phyloP scores from a whole-genome alignment of 345 rosid genomes.

The Populus ilicifolia region DNA sequence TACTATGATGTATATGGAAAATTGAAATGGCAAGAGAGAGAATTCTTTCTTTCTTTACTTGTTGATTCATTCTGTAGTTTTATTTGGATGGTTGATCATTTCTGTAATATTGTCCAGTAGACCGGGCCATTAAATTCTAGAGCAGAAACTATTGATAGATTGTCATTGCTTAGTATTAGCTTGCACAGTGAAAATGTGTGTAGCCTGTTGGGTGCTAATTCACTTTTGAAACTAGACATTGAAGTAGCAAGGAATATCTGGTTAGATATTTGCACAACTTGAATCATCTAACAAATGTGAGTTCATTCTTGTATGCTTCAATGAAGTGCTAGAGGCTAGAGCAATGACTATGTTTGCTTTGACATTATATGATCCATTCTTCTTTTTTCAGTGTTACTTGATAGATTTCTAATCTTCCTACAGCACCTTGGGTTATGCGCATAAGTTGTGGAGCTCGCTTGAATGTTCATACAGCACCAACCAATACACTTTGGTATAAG shows the following conservation, averaged over 20 bases:
- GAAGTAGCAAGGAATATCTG: neutral
- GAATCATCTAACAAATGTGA: neutral
- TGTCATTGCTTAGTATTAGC: neutral
- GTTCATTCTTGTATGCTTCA: neutral
- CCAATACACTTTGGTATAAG: constrained; percentile 79
- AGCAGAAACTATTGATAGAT: neutral
- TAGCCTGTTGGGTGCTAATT: neutral
- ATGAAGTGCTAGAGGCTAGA: neutral
- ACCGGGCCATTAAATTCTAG: neutral
- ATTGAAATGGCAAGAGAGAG: neutral
- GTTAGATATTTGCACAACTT: neutral
- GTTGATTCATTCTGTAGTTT: neutral
- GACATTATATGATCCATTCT: neutral
- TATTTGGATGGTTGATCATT: neutral
- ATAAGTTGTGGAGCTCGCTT: constrained; percentile 88
- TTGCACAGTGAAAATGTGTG: neutral
- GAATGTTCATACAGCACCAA: constrained; percentile 57
- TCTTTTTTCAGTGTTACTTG: neutral
- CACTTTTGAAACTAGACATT: neutral
- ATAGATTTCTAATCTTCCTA: constrained; percentile 8
- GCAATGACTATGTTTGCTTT: neutral
- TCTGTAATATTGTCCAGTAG: neutral
- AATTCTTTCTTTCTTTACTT: neutral
- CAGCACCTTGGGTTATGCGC: constrained; percentile 87
- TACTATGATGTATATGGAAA: neutral